Evolutionary conservation across 164 flowering plant species (phyloP).

Genomic region (Piper betle): DNA sequence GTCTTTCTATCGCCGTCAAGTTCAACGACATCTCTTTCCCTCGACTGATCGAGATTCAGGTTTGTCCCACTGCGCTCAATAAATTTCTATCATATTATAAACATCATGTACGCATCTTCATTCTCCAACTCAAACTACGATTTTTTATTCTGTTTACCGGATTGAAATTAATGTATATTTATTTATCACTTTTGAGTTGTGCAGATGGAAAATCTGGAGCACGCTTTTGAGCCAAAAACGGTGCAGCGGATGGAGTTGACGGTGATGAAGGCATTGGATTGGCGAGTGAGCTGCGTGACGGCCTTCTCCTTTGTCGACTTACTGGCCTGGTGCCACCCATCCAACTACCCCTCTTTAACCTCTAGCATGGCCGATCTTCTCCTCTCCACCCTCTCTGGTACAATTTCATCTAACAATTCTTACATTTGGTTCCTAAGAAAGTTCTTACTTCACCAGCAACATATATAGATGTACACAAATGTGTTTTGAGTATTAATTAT

Average conservation of each 20-base stretch:
- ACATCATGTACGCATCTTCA: neutral
- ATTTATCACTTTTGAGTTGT: neutral
- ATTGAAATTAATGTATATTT: too few species aligned
- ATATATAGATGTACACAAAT: too few species aligned
- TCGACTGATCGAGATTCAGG: constrained; percentile 42
- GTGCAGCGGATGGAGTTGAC: constrained; percentile 43
- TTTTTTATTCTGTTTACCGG: neutral
- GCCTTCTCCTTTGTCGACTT: constrained; percentile 34
- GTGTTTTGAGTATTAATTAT: too few species aligned
- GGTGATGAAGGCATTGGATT: constrained; percentile 27
- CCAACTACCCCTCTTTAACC: constrained; percentile 13
- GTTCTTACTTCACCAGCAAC: too few species aligned
- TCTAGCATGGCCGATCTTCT: constrained; percentile 28
- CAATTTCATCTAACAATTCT: too few species aligned
- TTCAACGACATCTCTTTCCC: constrained; percentile 30
- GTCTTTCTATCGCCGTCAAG: constrained; percentile 55
- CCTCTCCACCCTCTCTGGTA: constrained; percentile 32
- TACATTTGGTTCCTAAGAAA: too few species aligned
- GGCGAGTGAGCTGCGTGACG: constrained; percentile 39
- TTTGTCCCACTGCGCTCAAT: constrained; percentile 10
- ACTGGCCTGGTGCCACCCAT: constrained; percentile 16
- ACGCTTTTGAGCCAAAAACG: constrained; percentile 21
- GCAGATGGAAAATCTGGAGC: constrained; percentile 32
- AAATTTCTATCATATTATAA: too few species aligned
- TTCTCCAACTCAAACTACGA: neutral